Percentiles rank a stretch among this genome's conserved stretches.
Evolutionary conservation across 2,329 filamentous ascomycete genomes (phyloP).

Genomic region (Scedosporium minutisporum): DNA sequence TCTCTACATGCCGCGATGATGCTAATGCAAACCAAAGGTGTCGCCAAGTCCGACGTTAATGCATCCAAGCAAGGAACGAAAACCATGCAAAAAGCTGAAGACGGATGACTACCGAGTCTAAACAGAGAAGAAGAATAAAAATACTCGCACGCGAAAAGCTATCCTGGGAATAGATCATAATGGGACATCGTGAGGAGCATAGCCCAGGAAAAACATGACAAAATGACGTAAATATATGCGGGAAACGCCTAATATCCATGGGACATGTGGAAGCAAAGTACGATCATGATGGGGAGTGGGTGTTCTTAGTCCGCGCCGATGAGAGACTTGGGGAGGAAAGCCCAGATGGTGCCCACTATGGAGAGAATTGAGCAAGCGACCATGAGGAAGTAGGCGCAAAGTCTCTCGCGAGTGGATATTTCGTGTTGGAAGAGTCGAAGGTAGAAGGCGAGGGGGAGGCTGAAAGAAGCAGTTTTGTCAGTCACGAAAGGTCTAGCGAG

Average conservation of each 20-base stretch:
- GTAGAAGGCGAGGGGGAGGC: conserved; percentile 76
- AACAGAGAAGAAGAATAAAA: too few relatives aligned
- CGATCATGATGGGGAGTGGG: not conserved
- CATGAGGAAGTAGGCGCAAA: conserved; percentile 60
- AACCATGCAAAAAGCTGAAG: too few relatives aligned
- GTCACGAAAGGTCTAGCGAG: not conserved
- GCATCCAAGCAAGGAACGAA: too few relatives aligned
- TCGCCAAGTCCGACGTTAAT: too few relatives aligned
- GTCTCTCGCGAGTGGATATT: conserved; percentile 52
- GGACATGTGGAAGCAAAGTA: not conserved
- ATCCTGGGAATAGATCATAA: too few relatives aligned
- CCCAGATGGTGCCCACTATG: conserved; percentile 72
- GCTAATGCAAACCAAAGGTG: too few relatives aligned
- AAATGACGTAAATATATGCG: not conserved
- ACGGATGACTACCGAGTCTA: too few relatives aligned
- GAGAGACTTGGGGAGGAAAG: conserved; percentile 71
- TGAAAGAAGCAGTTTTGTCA: conserved; percentile 12
- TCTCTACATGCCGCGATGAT: too few relatives aligned
- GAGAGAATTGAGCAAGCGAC: conserved; percentile 61
- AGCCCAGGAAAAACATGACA: not conserved
- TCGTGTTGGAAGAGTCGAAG: conserved; percentile 77
- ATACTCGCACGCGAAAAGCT: too few relatives aligned
- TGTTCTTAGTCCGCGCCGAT: conserved; percentile 43
- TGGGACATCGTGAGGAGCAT: too few relatives aligned
- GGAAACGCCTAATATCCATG: not conserved